Evolutionary conservation across 768 basidiomycete species (phyloP).

Genomic region (Russula foetens): DNA sequence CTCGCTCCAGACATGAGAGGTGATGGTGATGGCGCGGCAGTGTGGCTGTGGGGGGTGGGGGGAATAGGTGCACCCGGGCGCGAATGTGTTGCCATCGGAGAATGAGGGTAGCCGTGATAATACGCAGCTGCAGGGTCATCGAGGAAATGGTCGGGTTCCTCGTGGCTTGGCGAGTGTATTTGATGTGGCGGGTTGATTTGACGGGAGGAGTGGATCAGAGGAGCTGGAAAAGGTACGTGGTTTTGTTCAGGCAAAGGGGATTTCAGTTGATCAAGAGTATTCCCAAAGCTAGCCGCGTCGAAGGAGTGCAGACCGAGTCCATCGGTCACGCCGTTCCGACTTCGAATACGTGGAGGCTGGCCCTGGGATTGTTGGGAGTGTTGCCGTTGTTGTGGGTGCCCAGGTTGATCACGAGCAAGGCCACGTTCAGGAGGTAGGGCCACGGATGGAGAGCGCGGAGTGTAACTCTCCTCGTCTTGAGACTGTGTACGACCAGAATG

Average conservation of each 20-base stretch:
- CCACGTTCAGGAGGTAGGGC: slow-evolving; percentile 8
- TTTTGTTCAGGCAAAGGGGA: neutral
- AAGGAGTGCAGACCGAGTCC: slow-evolving; percentile 17
- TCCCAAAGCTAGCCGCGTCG: slow-evolving; percentile 12
- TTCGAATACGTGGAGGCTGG: slow-evolving; percentile 13
- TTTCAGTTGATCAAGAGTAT: slow-evolving; percentile 17
- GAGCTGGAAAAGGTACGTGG: neutral
- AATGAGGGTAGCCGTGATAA: slow-evolving; percentile 49
- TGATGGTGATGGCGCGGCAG: slow-evolving; percentile 65
- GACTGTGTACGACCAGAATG: slow-evolving; percentile 9
- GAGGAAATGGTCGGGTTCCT: slow-evolving; percentile 50
- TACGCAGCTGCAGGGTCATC: slow-evolving; percentile 55
- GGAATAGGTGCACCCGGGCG: slow-evolving; percentile 73
- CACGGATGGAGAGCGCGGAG: slow-evolving; percentile 18
- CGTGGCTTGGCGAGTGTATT: slow-evolving; percentile 30
- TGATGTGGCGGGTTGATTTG: slow-evolving; percentile 24
- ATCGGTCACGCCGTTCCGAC: slow-evolving; percentile 18
- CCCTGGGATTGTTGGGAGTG: slow-evolving; percentile 3
- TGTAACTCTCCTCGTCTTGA: slow-evolving; percentile 21
- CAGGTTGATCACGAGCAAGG: slow-evolving; percentile 2
- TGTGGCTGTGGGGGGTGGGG: slow-evolving; percentile 70
- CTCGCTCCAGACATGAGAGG: slow-evolving; percentile 50
- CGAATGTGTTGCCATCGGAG: slow-evolving; percentile 26
- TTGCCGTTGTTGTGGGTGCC: neutral
- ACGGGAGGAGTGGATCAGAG: neutral